Conservation (phyloP, 441 rosid species). For the Flueggea neowawraea region DNA sequence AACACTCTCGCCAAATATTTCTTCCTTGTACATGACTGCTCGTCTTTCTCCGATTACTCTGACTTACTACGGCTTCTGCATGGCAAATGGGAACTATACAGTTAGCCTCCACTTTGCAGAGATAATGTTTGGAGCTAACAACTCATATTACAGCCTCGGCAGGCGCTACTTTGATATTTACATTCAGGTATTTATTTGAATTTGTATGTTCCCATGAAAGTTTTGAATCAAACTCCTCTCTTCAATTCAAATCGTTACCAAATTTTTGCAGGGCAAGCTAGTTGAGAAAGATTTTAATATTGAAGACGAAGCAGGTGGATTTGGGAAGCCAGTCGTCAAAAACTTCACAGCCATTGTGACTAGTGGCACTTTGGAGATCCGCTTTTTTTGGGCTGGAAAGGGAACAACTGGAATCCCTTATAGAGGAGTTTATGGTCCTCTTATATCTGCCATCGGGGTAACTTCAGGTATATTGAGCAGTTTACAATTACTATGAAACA, state of each 20-base stretch:
- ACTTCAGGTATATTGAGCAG: no score
- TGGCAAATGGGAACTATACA: conserved; percentile 42
- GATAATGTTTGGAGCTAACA: conserved; percentile 30
- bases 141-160: conserved; percentile 34
- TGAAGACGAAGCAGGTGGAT: conserved; percentile 41
- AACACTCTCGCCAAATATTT: conserved; percentile 16
- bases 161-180: conserved; percentile 55
- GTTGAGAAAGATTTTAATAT: conserved; percentile 41
- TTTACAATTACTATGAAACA: no score
- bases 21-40: conserved; percentile 38
- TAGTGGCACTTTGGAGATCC: no score
- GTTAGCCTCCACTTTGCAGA: conserved; percentile 67
- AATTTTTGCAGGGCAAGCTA: conserved; percentile 26
- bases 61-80: conserved; percentile 52
- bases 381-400: no score
- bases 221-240: no score
- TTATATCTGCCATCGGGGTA: no score
- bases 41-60: conserved; percentile 54
- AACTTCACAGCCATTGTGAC: conserved; percentile 27
- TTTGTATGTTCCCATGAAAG: no score
- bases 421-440: no score
- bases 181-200: conserved; percentile 35
- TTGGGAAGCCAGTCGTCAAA: conserved; percentile 26
- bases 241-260: no score
- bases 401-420: no score